Evolutionary conservation across 1,284 basidiomycete species (phyloP).

Genomic region (Pyrrhoderma noxium): DNA sequence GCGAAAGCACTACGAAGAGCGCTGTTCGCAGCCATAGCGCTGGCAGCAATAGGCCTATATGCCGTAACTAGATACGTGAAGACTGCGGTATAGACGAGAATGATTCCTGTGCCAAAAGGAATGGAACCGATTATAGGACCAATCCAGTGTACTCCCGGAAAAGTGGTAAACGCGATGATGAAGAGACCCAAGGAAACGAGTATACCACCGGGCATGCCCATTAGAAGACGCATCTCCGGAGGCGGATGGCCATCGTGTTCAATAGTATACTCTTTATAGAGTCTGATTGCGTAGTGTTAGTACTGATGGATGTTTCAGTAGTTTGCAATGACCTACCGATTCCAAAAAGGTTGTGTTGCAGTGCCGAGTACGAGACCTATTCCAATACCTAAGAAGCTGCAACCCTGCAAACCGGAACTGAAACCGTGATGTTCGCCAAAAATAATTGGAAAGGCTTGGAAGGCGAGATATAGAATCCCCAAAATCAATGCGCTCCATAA

Average conservation of each 20-base stretch:
- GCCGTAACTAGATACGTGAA: constrained; percentile 70
- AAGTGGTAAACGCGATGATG: constrained; percentile 70
- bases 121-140: constrained; percentile 59
- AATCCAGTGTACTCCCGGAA: constrained; percentile 63
- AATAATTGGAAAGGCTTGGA: constrained; percentile 66
- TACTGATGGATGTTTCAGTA: background rate
- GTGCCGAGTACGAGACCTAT: constrained; percentile 56
- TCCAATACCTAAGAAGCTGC: constrained; percentile 69
- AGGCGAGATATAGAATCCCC: constrained; percentile 70
- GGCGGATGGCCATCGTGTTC: constrained; percentile 45
- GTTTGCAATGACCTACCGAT: constrained; percentile 33
- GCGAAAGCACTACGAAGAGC: constrained; percentile 62
- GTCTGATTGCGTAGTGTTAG: constrained; percentile 18
- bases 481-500: constrained; percentile 58
- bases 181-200: constrained; percentile 63
- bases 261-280: constrained; percentile 26
- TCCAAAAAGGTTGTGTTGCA: constrained; percentile 57
- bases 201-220: constrained; percentile 63
- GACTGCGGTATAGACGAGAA: constrained; percentile 57
- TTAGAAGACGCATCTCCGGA: constrained; percentile 61
- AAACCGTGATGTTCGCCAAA: constrained; percentile 60
- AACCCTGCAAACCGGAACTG: constrained; percentile 49
- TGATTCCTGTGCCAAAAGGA: constrained; percentile 52
- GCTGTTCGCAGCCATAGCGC: constrained; percentile 69
- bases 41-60: constrained; percentile 72